A percentile compares a stretch with the other conserved stretches of the same genome.
Conservation (phyloP, 2,329 filamentous ascomycete species). For the Ceratocystis destructans region DNA sequence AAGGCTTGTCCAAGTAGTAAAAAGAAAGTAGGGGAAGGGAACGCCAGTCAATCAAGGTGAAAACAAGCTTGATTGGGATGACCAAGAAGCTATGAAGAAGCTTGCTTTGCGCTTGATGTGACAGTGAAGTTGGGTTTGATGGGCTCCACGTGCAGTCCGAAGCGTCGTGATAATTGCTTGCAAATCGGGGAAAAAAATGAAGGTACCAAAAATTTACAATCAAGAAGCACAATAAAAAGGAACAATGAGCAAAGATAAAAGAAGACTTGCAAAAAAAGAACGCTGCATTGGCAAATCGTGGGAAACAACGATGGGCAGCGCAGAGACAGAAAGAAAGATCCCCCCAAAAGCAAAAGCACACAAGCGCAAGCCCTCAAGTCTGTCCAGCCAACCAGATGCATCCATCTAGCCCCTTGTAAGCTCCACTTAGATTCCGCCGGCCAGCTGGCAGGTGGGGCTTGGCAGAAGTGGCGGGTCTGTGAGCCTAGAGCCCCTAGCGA, state of each 20-base stretch:
- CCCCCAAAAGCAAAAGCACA: neutral
- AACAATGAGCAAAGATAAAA: neutral
- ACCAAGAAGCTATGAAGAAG: constrained; percentile 5
- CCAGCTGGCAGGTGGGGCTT: constrained; percentile 7
- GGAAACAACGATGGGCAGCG: neutral
- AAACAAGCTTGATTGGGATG: constrained; percentile 6
- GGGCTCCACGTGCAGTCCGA: neutral
- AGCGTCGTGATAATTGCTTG: neutral
- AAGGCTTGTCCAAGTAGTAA: neutral
- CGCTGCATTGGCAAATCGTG: neutral
- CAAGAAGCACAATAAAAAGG: neutral
- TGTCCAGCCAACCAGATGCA: constrained; percentile 8
- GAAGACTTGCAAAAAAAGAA: neutral
- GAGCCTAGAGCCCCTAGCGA: neutral
- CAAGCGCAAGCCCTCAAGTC: neutral
- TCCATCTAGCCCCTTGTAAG: constrained; percentile 1
- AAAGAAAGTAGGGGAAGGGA: neutral
- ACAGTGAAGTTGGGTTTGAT: neutral
- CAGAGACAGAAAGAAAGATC: neutral
- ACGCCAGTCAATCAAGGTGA: neutral
- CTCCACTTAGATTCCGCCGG: neutral
- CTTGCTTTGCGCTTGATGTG: neutral
- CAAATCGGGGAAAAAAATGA: neutral
- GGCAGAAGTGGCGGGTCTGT: neutral
- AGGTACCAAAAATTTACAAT: neutral